Conservation (phyloP, 2,329 filamentous ascomycete species). For the Davidsoniella eucalypti region DNA sequence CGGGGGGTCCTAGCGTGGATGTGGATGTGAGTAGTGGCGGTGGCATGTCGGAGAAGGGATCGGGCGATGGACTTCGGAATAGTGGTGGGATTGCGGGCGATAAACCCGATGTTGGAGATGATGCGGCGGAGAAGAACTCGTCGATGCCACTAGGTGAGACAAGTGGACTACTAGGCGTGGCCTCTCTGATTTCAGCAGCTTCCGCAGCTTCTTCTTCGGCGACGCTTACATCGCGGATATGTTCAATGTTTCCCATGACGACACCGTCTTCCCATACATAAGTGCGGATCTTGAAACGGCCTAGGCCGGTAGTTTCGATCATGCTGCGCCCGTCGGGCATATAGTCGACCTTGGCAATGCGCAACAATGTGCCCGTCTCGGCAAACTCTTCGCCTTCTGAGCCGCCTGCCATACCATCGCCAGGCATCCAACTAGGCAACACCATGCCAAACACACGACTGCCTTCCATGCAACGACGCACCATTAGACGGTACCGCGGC, state of each 20-base stretch:
- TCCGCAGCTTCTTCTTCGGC: constrained; percentile 67
- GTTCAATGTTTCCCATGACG: constrained; percentile 55
- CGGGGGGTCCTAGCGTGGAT: neutral
- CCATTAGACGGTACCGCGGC: constrained; percentile 81
- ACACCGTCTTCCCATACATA: constrained; percentile 60
- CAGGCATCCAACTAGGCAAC: constrained; percentile 39
- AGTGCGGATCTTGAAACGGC: constrained; percentile 55
- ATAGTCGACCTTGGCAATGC: constrained; percentile 56
- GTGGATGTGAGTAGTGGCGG: neutral
- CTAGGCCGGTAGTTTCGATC: constrained; percentile 60
- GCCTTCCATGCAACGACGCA: constrained; percentile 57
- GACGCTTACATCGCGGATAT: constrained; percentile 65
- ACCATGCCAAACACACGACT: constrained; percentile 76
- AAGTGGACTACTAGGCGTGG: neutral
- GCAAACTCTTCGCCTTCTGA: constrained; percentile 33
- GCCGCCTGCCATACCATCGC: constrained; percentile 19
- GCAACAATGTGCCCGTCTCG: constrained; percentile 61
- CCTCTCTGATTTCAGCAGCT: constrained; percentile 34
- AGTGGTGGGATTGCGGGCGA: neutral
- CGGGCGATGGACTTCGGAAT: neutral
- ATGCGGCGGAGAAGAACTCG: neutral
- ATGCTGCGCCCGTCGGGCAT: constrained; percentile 68
- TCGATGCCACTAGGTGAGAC: neutral
- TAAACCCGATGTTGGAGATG: neutral
- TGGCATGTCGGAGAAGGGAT: constrained; percentile 9